Evolutionary conservation across 2,329 filamentous ascomycete species (phyloP), one percentile per base, ranked within the genome.

Genomic region (Ascochyta fabae): DNA sequence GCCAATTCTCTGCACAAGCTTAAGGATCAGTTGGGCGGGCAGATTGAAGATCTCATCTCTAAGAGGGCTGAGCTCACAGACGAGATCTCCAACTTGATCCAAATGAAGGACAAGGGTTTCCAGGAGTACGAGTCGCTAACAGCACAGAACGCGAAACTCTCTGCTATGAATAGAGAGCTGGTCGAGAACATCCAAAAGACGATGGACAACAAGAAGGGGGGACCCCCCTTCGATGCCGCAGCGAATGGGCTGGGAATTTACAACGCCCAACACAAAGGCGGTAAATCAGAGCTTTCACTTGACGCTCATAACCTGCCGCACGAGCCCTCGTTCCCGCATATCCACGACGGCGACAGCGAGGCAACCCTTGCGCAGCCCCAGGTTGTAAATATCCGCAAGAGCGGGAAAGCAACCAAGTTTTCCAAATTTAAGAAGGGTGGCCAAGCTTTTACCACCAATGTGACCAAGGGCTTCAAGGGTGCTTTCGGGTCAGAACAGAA

Each of bases 371-470:
- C 87, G 26, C 90, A 91, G 2, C 93, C 95, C n/a, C 95, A 96
- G 58, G 90, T 98, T 31, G 90, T 98, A 58, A 96, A 95, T 68
- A 96, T 98, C 60, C 88, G 92, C 67, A 98, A 97, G 60, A 69
- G 70, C 79, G 92, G 90, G 27, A 92, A 96, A 72, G 87, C 89
- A 49, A 96, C 92, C 80, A 98, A 97, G 75, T 97, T 97, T 79
- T 96, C 96, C 78, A 96, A 96, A 79, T 98, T 95, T 93, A 96
- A 97, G 83, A 96, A 96, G 81, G 92, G 92, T 35, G 91, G 91
- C 35, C 94, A 96, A 77, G 93, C 91, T 52, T 88, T 98, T 67
- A 93, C 93, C 26, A 96, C 97, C 76, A 94, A 93, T 70, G 90
- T 98, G 47, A 90, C 90, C 58, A 97, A 97, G 80, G 92, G 93